phyloP scores from a whole-genome alignment of 2,329 filamentous ascomycete species.

The Karstenula rhodostoma region DNA sequence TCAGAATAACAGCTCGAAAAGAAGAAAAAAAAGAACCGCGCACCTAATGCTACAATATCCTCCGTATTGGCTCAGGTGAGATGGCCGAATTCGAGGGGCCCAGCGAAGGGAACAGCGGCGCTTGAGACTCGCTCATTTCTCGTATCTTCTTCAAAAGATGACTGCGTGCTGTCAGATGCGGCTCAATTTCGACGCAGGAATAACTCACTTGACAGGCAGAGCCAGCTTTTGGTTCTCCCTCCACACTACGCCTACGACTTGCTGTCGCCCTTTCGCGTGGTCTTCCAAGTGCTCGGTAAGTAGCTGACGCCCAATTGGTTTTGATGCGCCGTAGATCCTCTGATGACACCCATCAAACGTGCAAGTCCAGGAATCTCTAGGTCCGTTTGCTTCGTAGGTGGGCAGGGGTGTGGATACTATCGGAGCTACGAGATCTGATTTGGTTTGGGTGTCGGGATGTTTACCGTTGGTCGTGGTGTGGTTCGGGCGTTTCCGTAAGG shows the following conservation, averaged over 20 bases:
- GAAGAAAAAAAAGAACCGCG: neutral
- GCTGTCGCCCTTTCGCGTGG: conserved; percentile 66
- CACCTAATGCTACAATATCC: conserved; percentile 7
- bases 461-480: conserved; percentile 16
- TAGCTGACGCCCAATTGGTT: conserved; percentile 61
- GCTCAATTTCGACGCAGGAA: neutral
- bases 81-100: neutral
- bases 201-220: conserved; percentile 51
- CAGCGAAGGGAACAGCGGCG: conserved; percentile 32
- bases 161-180: conserved; percentile 30
- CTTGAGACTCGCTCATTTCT: conserved; percentile 48
- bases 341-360: conserved; percentile 70
- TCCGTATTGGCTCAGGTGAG: conserved; percentile 12
- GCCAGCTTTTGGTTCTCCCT: conserved; percentile 57
- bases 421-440: conserved; percentile 24
- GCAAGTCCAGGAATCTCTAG: conserved; percentile 72
- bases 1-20: neutral
- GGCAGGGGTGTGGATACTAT: conserved; percentile 44
- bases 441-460: conserved; percentile 20
- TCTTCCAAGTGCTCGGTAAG: conserved; percentile 69
- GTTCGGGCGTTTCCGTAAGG: conserved; percentile 33
- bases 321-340: conserved; percentile 69
- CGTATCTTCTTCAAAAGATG: conserved; percentile 58
- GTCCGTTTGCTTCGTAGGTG: conserved; percentile 55
- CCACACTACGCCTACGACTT: conserved; percentile 60